phyloP scores from a whole-genome alignment of 768 basidiomycete genomes.

The Russula lepida region DNA sequence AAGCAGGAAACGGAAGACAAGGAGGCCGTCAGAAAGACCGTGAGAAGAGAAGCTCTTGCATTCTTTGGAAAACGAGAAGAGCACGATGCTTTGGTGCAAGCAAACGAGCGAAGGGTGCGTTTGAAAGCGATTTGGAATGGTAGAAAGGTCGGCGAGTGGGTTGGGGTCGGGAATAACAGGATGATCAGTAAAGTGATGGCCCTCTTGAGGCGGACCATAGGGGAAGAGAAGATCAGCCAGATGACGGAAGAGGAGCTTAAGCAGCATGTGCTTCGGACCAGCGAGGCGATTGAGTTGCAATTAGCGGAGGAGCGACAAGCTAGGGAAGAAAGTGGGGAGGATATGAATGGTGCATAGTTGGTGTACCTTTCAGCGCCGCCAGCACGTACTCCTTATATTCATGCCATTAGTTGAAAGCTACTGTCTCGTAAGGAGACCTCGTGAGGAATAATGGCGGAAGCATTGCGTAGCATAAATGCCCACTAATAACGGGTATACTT shows the following conservation, averaged over 20 bases:
- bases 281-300: background rate
- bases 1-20: background rate
- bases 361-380: background rate
- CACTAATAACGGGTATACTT: conserved; percentile 20
- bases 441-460: background rate
- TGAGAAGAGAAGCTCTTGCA: conserved; percentile 39
- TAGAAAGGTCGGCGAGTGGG: conserved; percentile 45
- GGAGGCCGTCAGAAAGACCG: background rate
- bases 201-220: conserved; percentile 37
- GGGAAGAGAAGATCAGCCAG: conserved; percentile 34
- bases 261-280: conserved; percentile 4
- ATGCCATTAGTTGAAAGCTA: background rate
- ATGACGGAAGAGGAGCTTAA: conserved; percentile 20
- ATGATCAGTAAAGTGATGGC: conserved; percentile 47
- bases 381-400: background rate
- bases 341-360: background rate
- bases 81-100: conserved; percentile 33
- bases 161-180: conserved; percentile 35
- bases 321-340: background rate
- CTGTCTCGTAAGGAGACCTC: background rate
- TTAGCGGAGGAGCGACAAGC: background rate
- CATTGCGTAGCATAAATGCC: background rate
- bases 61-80: conserved; percentile 45
- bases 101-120: conserved; percentile 25
- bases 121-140: conserved; percentile 44